Evolutionary conservation across 129 eudicot species (phyloP).

Genomic region (Lactuca saligna): DNA sequence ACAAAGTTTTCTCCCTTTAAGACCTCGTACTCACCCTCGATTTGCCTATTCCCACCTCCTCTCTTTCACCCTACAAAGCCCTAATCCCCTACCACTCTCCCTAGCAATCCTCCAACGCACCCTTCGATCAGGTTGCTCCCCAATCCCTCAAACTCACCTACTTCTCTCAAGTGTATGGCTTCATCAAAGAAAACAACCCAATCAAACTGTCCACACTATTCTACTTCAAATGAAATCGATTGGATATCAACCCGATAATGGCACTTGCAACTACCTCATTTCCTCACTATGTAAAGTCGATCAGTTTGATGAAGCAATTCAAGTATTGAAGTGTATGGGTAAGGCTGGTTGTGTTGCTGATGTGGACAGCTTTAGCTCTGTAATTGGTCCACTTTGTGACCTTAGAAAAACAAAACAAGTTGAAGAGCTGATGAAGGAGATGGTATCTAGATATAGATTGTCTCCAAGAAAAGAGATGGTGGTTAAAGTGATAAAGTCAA

Average conservation of each 20-base stretch:
- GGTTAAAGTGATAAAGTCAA: constrained; percentile 41
- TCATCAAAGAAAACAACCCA: constrained; percentile 30
- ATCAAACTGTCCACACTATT: constrained; percentile 37
- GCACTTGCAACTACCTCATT: constrained; percentile 75
- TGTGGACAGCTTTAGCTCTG: constrained; percentile 56
- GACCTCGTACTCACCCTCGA: constrained; percentile 57
- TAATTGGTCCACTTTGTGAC: constrained; percentile 54
- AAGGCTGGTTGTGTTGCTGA: constrained; percentile 73
- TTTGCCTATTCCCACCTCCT: constrained; percentile 61
- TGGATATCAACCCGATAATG: constrained; percentile 66
- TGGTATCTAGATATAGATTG: constrained; percentile 55
- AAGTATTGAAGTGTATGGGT: constrained; percentile 58
- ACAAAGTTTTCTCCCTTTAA: constrained; percentile 50
- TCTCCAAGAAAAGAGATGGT: constrained; percentile 61
- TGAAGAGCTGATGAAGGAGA: constrained; percentile 52
- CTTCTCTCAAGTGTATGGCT: constrained; percentile 71
- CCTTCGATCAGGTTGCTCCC: constrained; percentile 69
- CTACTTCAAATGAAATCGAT: constrained; percentile 57
- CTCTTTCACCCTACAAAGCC: constrained; percentile 46
- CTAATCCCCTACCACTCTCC: constrained; percentile 62
- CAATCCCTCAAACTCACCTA: constrained; percentile 66
- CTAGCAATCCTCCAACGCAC: constrained; percentile 65
- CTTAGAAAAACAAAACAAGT: constrained; percentile 38
- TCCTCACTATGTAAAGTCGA: constrained; percentile 65
- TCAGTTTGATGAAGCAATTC: constrained; percentile 57